Base-by-base conservation (phyloP, 495 filamentous ascomycete genomes). In the Chaetomium fimeti region DNA sequence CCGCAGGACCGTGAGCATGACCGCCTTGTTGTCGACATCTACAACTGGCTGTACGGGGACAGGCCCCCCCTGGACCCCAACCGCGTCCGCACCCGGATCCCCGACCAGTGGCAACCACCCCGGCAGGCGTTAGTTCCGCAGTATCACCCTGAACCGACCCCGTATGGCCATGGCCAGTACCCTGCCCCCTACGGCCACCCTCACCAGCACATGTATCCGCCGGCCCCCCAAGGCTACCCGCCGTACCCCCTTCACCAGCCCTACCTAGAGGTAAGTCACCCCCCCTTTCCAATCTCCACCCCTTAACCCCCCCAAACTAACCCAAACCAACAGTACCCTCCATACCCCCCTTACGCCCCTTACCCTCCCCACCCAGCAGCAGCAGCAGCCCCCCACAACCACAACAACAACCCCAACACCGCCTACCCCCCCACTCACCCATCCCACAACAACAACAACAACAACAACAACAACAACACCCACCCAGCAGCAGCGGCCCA, bases 191-290 rank as follows among this genome's bases (percentile, higher is more conserved):
- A 55, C 57, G n/a, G 25, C 38, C 45, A 24, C 22, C 22, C n/a
- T 13, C 32, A 48, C 7, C 42, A 24, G 12, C 1, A 53, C 47
- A 28, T 43, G 49, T 36, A 42, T 45, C 32, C 32, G 36, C 54
- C 54, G 9, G 16, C 64, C 7, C 48, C 52, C 16, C 42, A 15
- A 0, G 48, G 42, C 16, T 66, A 69, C 51, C 22, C 43, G 15
- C 18, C 56, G 18, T 25, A 62, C 29, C 42, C 60, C 57, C 16
- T 5, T 5, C 22, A 20, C 66, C 57, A 55, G 3, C 38, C 62
- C 18, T 58, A 57, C 54, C 63, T 28, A 2, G 2, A 2, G n/a
- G 54, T 61, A 52, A 24, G 58, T 38, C 20, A 42, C 47, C 22
- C 47, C 16, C 24, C 36, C 5, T 51, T 38, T 8, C 60, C 42